phyloP scores from a whole-genome alignment of 192 early-diverging fungal genomes.

The Phlyctochytrium bullatum region DNA sequence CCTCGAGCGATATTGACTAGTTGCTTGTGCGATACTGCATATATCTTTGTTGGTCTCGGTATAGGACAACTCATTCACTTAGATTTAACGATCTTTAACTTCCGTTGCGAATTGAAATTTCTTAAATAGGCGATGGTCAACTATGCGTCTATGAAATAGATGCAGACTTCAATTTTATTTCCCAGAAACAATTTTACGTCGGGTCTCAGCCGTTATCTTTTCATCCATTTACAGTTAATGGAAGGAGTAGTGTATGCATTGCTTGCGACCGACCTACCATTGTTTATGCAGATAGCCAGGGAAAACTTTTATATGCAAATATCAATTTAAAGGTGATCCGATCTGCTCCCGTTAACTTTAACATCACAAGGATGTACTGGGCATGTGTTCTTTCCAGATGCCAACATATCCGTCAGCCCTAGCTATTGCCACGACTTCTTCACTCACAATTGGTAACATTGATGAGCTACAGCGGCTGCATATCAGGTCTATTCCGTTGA shows the following conservation, averaged over 20 bases:
- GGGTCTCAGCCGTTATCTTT: slow-evolving; percentile 76
- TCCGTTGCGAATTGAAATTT: neutral
- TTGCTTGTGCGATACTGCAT: slow-evolving; percentile 61
- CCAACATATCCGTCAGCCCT: slow-evolving; percentile 32
- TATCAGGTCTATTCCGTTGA: slow-evolving; percentile 61
- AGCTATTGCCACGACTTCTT: slow-evolving; percentile 60
- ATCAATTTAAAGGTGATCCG: slow-evolving; percentile 73
- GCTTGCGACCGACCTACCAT: slow-evolving; percentile 83
- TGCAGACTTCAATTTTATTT: no score
- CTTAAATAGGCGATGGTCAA: slow-evolving; percentile 68
- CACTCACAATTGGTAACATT: slow-evolving; percentile 69
- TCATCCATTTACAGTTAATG: slow-evolving; percentile 39
- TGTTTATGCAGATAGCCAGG: slow-evolving; percentile 54
- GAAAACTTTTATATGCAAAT: slow-evolving; percentile 77
- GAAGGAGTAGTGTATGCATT: slow-evolving; percentile 65
- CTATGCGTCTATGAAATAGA: slow-evolving; percentile 72
- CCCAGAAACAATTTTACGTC: slow-evolving; percentile 67
- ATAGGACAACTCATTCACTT: slow-evolving; percentile 10
- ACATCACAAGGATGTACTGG: slow-evolving; percentile 10
- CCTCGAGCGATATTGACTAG: slow-evolving; percentile 63
- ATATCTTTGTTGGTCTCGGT: slow-evolving; percentile 77
- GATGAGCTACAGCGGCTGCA: slow-evolving; percentile 87
- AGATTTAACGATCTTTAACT: neutral
- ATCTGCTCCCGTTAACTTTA: neutral
- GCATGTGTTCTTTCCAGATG: slow-evolving; percentile 20